Percentiles rank a stretch among this genome's conserved stretches.
phyloP scores from a whole-genome alignment of 2,329 filamentous ascomycete genomes.

The Ophidiomyces ophidiicola region DNA sequence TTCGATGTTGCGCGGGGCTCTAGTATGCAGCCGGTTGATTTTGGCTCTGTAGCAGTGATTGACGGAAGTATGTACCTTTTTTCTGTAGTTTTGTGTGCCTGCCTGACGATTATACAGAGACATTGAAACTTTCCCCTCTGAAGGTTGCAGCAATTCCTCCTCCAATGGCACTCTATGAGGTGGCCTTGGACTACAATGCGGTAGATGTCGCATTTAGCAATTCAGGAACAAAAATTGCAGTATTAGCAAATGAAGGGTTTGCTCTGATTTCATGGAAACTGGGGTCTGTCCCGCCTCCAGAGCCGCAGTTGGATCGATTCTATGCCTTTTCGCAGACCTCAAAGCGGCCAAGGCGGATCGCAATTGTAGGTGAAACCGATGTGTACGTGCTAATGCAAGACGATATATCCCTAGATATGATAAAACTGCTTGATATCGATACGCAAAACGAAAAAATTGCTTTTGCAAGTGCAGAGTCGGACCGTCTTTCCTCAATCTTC shows the following conservation, averaged over 20 bases:
- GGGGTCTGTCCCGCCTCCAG: conserved; percentile 30
- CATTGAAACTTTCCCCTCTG: conserved; percentile 73
- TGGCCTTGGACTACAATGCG: conserved; percentile 50
- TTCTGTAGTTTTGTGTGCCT: neutral
- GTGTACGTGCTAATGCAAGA: conserved; percentile 33
- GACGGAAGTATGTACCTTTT: conserved; percentile 52
- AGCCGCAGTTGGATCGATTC: conserved; percentile 30
- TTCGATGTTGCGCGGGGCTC: conserved; percentile 59
- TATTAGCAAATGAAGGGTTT: conserved; percentile 56
- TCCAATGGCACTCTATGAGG: conserved; percentile 75
- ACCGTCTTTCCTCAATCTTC: conserved; percentile 29
- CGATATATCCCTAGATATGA: conserved; percentile 21
- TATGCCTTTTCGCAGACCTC: conserved; percentile 25
- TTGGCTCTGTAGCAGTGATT: conserved; percentile 68
- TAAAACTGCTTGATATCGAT: conserved; percentile 27
- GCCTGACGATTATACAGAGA: conserved; percentile 31
- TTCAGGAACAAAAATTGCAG: conserved; percentile 53
- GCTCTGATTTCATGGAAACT: conserved; percentile 59
- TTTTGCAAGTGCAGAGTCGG: conserved; percentile 24
- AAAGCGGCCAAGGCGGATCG: conserved; percentile 35
- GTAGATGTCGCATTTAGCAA: conserved; percentile 64
- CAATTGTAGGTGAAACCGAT: conserved; percentile 33
- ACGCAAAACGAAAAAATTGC: conserved; percentile 23
- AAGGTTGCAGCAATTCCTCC: conserved; percentile 76
- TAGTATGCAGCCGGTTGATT: conserved; percentile 57